phyloP scores from a whole-genome alignment of 331 rosid genomes.

The Quercus tomentella region DNA sequence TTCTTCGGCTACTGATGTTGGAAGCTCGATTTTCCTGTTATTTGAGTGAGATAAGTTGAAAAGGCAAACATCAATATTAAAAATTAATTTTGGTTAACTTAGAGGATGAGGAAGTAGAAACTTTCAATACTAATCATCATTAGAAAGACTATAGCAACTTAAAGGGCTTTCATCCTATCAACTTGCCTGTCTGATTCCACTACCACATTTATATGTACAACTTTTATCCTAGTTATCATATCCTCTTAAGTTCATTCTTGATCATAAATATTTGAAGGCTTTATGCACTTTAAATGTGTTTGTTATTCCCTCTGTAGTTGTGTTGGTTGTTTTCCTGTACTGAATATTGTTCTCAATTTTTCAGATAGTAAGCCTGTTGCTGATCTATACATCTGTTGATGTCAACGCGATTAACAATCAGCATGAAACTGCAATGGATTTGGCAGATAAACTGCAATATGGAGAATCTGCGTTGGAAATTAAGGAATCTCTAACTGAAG shows the following conservation, averaged over 20 bases:
- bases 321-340: background rate
- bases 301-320: background rate
- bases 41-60: background rate
- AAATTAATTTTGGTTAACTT: background rate
- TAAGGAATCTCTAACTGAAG: constrained; percentile 64
- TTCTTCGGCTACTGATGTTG: background rate
- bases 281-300: background rate
- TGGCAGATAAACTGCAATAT: constrained; percentile 76
- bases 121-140: background rate
- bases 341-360: constrained; percentile 19
- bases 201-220: background rate
- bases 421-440: constrained; percentile 86
- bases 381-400: constrained; percentile 53
- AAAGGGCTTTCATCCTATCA: background rate
- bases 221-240: background rate
- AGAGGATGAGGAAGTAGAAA: background rate
- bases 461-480: constrained; percentile 70
- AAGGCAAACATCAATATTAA: background rate
- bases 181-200: background rate
- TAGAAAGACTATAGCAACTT: background rate
- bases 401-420: constrained; percentile 78
- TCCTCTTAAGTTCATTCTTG: background rate
- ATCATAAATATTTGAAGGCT: background rate
- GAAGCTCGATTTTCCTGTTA: background rate
- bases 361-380: constrained; percentile 68